These are phyloP conservation scores for Naganishia vaughanmartiniae DNA, from an alignment of 768 basidiomycete species.

Conservation along the genomic window DNA sequence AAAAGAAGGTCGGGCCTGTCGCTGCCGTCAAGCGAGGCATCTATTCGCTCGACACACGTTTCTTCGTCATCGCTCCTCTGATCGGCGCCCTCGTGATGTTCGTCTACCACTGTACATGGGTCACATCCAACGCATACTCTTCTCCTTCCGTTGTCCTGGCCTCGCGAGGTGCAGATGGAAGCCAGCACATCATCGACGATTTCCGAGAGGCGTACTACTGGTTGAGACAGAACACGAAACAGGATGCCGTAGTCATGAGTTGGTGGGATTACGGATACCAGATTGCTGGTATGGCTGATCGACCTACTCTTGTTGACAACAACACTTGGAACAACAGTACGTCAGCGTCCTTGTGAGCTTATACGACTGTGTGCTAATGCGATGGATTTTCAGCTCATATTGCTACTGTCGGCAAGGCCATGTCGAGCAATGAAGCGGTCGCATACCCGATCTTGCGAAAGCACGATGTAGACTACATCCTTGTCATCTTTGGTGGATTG, in stretches of 20 bases:
- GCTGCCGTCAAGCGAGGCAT: conserved; percentile 59
- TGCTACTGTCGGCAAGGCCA: conserved; percentile 97
- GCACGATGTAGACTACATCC: conserved; percentile 93
- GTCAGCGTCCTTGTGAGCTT: conserved; percentile 49
- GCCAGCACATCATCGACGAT: conserved; percentile 93
- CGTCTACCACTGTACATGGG: conserved; percentile 95
- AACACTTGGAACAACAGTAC: conserved; percentile 98
- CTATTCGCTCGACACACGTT: conserved; percentile 78
- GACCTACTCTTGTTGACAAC: conserved; percentile 34
- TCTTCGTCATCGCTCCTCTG: conserved; percentile 70
- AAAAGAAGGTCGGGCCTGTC: conserved; percentile 65
- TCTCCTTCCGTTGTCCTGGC: conserved; percentile 95
- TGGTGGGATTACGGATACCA: conserved; percentile 99
- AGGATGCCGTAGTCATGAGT: conserved; percentile 91
- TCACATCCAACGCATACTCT: conserved; percentile 89
- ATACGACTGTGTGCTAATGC: conserved; percentile 46
- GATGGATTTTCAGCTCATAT: conserved; percentile 66
- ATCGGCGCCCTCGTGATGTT: conserved; percentile 79
- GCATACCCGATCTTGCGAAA: conserved; percentile 95
- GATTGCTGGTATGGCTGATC: conserved; percentile 97
- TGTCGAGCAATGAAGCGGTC: conserved; percentile 88
- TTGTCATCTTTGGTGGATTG: conserved; percentile 94
- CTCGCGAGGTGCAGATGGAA: conserved; percentile 73
- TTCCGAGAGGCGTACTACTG: conserved; percentile 99
- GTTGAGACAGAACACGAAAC: conserved; percentile 89